Evolutionary conservation across 805 yeast species (phyloP), one percentile per base, ranked within the genome.

Genomic region (Starmerella vaccinii): DNA sequence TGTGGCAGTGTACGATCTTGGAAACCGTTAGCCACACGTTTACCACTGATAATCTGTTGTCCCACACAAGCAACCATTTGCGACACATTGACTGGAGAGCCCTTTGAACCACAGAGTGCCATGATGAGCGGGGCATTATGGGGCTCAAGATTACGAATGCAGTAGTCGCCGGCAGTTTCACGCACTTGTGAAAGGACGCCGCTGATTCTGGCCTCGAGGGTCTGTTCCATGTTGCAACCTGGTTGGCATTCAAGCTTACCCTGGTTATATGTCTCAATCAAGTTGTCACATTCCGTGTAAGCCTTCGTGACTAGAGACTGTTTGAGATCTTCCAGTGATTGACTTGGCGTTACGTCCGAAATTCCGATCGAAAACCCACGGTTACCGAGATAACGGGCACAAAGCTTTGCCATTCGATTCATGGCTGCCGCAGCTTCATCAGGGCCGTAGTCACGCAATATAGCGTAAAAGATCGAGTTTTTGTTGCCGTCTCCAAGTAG

Each of bases 1-100:
- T 92, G 99, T 12, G 99, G 99, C 59, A 92, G 72, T 0, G 98
- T 87, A 69, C 99, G 81, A 70, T 92, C 97, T 68, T 92, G 97
- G 76, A 92, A 92, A n/a, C 99, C 99, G 74, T 92, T 95, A 22
- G 98, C 97, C 55, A 92, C 98, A 77, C 99, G 95, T 65, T 87
- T 85, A 68, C 99, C 99, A 4, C 95, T 82, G 60, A 92, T 92
- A 72, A 92, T 92, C 70, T 92, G 99, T 71, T 92, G 99, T 49
- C 98, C 98, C 26, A 92, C 98, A 46, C 63, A 60, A 0, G 99
- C 99, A 76, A 92, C 97, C 99, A 92, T 92, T 73, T 92, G 99
- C 13, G 98, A 92, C 27, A 92, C 98, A 68, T 92, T 92, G 56
- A 94, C 76, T 0, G 96, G 88, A 35, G 97, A 92, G 69, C 99